Conservation (phyloP, 1,284 basidiomycete species). For the Ganoderma lingzhi region DNA sequence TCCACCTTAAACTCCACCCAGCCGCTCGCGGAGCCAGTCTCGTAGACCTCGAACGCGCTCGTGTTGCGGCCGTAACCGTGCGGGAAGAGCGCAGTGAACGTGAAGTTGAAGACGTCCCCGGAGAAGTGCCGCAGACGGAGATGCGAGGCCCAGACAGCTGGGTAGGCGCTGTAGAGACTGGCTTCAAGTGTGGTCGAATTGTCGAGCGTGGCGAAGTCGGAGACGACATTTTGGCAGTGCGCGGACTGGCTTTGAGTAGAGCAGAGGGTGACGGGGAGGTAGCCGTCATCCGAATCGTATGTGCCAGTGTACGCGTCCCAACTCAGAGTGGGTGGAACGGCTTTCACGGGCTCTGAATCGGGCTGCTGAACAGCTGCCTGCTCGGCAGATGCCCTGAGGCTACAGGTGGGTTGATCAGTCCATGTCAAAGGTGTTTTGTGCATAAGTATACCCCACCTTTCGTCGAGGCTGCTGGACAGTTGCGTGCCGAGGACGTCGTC, state of each 20-base stretch:
- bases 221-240: conserved; percentile 36
- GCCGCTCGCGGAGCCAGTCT: conserved; percentile 26
- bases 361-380: not conserved
- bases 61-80: conserved; percentile 38
- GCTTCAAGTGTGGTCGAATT: not conserved
- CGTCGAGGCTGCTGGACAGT: not conserved
- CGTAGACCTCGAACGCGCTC: conserved; percentile 37
- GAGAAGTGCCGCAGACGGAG: conserved; percentile 31
- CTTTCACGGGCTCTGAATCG: not conserved
- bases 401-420: not conserved
- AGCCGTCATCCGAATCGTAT: not conserved
- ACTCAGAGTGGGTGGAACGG: not conserved
- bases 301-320: not conserved
- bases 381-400: not conserved
- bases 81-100: conserved; percentile 34
- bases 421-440: not conserved
- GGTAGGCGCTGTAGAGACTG: conserved; percentile 34
- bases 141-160: conserved; percentile 36
- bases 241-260: conserved; percentile 35
- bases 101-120: conserved; percentile 31
- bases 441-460: not conserved
- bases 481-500: conserved; percentile 11
- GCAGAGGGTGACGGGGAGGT: conserved; percentile 47
- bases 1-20: conserved; percentile 33
- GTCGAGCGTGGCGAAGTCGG: conserved; percentile 36